Conservation (phyloP, 495 filamentous ascomycete species). For the Friedmanniomyces endolithicus region DNA sequence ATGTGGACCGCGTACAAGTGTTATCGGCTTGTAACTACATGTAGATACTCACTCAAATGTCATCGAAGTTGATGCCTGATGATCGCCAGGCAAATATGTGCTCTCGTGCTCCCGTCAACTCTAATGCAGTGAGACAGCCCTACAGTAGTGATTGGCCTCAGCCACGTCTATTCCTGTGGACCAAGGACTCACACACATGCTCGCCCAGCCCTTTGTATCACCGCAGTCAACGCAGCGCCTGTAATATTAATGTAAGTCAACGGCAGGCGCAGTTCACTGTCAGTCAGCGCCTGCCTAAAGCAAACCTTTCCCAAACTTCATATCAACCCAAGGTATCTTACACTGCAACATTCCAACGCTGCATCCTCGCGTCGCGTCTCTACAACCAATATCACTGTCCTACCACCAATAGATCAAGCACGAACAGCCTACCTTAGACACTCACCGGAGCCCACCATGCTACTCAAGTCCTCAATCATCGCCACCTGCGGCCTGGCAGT, state of each 20-base stretch:
- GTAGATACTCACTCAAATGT: background rate
- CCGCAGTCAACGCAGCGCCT: background rate
- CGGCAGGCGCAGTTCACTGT: background rate
- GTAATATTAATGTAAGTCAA: background rate
- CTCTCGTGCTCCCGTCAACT: no score
- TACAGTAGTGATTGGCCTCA: no score
- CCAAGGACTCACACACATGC: background rate
- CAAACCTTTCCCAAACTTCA: background rate
- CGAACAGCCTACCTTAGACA: background rate
- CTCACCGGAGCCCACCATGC: background rate
- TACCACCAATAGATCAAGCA: background rate
- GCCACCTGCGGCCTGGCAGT: background rate
- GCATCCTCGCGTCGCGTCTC: background rate
- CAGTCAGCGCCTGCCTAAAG: background rate
- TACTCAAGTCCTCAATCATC: background rate
- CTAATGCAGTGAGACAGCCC: no score
- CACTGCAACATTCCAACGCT: background rate
- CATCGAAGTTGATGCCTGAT: background rate
- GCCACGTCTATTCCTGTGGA: background rate
- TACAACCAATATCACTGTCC: background rate
- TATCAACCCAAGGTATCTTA: no score
- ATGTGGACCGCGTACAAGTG: no score
- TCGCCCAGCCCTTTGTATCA: background rate
- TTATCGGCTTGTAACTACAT: no score
- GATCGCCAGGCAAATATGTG: background rate